These are phyloP conservation scores for Penicillium sp. DNA, from an alignment of 2,329 filamentous ascomycete species.

Conservation along the genomic window DNA sequence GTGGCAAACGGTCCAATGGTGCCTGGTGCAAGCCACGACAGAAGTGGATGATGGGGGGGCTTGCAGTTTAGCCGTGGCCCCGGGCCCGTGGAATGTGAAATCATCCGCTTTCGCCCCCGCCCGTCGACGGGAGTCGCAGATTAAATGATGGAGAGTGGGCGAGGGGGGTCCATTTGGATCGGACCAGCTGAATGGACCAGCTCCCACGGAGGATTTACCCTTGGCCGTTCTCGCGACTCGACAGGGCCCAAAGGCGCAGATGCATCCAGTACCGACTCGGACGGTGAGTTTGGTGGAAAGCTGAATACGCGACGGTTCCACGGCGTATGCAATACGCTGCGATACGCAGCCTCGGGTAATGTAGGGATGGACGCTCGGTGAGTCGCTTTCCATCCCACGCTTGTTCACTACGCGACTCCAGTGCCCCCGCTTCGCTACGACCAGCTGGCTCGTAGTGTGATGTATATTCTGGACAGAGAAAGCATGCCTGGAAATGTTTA, in stretches of 20 bases:
- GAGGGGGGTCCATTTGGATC: neutral
- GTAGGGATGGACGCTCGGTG: slow-evolving; percentile 24
- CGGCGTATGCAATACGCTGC: slow-evolving; percentile 6
- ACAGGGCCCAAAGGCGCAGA: neutral
- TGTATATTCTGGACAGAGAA: neutral
- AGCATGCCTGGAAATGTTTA: too few relatives aligned
- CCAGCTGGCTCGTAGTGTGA: neutral
- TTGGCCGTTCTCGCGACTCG: neutral
- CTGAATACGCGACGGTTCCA: neutral
- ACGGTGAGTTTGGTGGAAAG: slow-evolving; percentile 1
- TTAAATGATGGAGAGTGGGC: neutral
- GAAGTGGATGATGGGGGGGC: neutral
- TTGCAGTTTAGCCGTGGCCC: slow-evolving; percentile 7
- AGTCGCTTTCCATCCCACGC: slow-evolving; percentile 5
- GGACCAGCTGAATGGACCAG: neutral
- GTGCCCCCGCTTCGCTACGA: neutral
- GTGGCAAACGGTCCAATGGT: neutral
- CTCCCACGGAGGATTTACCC: neutral
- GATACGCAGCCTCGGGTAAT: slow-evolving; percentile 21
- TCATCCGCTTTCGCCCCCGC: slow-evolving; percentile 1
- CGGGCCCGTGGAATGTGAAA: slow-evolving; percentile 2
- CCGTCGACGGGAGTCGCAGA: slow-evolving; percentile 1
- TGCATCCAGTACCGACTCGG: neutral
- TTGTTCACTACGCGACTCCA: neutral
- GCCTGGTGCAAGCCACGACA: neutral